Percentiles rank a stretch among this genome's conserved stretches.
phyloP scores from a whole-genome alignment of 1,284 basidiomycete genomes.

The Lentinus polychrous region DNA sequence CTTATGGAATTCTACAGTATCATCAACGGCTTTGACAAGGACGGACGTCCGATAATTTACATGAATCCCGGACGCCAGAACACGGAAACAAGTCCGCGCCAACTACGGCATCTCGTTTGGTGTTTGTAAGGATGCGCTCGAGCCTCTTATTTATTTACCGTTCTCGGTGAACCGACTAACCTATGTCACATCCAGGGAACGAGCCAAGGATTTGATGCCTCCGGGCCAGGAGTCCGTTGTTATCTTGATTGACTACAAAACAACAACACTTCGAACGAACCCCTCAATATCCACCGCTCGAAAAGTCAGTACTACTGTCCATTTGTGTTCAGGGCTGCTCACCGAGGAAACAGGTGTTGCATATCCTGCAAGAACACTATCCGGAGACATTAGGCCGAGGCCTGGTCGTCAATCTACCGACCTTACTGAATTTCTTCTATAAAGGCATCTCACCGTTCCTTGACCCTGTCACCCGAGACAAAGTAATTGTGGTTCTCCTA shows the following conservation, averaged over 20 bases:
- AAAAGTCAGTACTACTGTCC: constrained; percentile 37
- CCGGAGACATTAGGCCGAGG: constrained; percentile 85
- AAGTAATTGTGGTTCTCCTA: constrained; percentile 44
- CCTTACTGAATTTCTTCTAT: constrained; percentile 80
- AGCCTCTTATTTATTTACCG: neutral
- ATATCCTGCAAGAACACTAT: constrained; percentile 88
- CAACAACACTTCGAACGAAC: constrained; percentile 72
- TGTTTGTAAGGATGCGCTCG: constrained; percentile 55
- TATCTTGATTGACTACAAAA: constrained; percentile 81
- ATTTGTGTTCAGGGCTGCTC: neutral
- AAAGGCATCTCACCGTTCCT: constrained; percentile 83
- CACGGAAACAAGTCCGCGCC: constrained; percentile 67
- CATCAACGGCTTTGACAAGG: constrained; percentile 76
- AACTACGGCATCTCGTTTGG: constrained; percentile 79
- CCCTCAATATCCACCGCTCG: constrained; percentile 74
- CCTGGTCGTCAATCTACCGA: constrained; percentile 78
- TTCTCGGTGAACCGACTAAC: neutral
- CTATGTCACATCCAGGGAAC: constrained; percentile 47
- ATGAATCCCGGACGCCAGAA: constrained; percentile 82
- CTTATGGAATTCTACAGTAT: constrained; percentile 38
- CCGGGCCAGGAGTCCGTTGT: constrained; percentile 74
- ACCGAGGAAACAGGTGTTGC: constrained; percentile 43
- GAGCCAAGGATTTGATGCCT: constrained; percentile 83
- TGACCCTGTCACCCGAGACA: constrained; percentile 86
- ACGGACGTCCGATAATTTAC: constrained; percentile 77